A percentile compares a stretch with the other conserved stretches of the same genome.
These are phyloP conservation scores for Candida peoriensis DNA, from an alignment of 805 yeast genomes.

Conservation along the genomic window DNA sequence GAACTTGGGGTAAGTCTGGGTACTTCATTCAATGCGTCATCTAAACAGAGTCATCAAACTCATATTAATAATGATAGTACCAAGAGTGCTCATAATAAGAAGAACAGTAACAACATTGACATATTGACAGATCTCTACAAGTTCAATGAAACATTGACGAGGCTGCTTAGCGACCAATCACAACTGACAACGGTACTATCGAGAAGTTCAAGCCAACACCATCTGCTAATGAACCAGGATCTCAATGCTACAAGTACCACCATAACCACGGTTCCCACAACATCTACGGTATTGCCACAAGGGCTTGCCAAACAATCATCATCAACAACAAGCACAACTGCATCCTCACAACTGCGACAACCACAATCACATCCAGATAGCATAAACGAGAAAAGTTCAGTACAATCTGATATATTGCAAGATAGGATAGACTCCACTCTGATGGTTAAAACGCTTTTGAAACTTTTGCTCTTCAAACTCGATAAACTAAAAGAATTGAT, in stretches of 20 bases:
- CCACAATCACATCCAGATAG: not conserved
- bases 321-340: too few species aligned
- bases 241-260: not conserved
- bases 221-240: too few species aligned
- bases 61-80: too few species aligned
- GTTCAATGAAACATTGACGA: constrained; percentile 22
- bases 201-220: too few species aligned
- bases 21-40: not conserved
- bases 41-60: too few species aligned
- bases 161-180: constrained; percentile 12
- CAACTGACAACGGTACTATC: not conserved
- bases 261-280: too few species aligned
- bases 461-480: constrained; percentile 14
- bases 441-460: constrained; percentile 14
- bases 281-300: too few species aligned
- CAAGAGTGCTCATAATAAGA: too few species aligned
- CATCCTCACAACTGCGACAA: too few species aligned
- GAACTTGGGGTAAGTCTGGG: not conserved
- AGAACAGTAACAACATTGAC: not conserved
- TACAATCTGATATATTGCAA: not conserved
- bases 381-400: not conserved
- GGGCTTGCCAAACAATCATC: too few species aligned
- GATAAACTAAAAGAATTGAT: constrained; percentile 8
- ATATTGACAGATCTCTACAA: constrained; percentile 14
- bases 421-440: constrained; percentile 12